Evolutionary conservation across 148 eudicot genomes (phyloP).

Genomic region (Chenopodium formosanum): DNA sequence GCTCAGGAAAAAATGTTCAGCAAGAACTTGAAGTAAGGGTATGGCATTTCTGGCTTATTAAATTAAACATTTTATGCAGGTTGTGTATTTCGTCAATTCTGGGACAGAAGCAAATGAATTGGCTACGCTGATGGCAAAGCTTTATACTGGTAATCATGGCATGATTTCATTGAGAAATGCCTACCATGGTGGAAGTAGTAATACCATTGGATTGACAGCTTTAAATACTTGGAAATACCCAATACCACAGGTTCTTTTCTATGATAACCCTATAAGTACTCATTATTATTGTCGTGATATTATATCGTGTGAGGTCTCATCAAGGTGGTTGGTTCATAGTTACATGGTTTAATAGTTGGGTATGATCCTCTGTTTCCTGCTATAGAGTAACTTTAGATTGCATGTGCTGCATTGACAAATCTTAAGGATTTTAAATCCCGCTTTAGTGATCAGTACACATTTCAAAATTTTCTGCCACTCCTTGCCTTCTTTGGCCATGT

Average conservation of each 20-base stretch:
- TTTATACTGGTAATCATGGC: slow-evolving; percentile 84
- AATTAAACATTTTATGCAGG: slow-evolving; percentile 47
- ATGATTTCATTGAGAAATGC: slow-evolving; percentile 93
- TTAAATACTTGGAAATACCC: slow-evolving; percentile 94
- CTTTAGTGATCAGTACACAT: too few species aligned
- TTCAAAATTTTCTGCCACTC: not conserved
- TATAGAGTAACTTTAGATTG: not conserved
- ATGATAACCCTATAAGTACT: not conserved
- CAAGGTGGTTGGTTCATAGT: not conserved
- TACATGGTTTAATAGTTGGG: not conserved
- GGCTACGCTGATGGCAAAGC: slow-evolving; percentile 89
- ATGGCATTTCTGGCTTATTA: not conserved
- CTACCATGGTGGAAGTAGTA: slow-evolving; percentile 93
- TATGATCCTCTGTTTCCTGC: too few species aligned
- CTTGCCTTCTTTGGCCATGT: not conserved
- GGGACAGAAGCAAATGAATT: slow-evolving; percentile 98
- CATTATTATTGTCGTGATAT: not conserved
- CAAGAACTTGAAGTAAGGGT: not conserved
- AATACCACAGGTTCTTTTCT: slow-evolving; percentile 70
- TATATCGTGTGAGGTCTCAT: slow-evolving; percentile 2
- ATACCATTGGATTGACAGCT: slow-evolving; percentile 83
- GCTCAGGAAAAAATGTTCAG: not conserved
- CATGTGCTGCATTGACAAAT: not conserved
- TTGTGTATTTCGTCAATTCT: slow-evolving; percentile 96
- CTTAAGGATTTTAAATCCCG: not conserved